Percentiles rank a stretch among this genome's conserved stretches.
Conservation (phyloP, 441 rosid genomes). For the Metrosideros polymorpha region DNA sequence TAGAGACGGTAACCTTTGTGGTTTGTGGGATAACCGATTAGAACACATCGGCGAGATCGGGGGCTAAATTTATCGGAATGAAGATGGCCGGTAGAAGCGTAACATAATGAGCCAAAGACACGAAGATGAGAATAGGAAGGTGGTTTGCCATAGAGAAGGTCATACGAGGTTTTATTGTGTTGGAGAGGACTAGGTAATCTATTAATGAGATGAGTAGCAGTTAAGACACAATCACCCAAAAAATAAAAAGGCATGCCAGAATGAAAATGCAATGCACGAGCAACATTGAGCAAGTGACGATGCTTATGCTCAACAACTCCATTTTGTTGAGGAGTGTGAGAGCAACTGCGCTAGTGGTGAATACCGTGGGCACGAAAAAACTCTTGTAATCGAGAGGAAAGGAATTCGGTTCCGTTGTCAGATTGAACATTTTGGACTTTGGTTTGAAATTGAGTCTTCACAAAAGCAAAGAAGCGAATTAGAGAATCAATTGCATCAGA, state of each 20-base stretch:
- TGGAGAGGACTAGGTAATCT: background rate
- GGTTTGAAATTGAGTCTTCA: background rate
- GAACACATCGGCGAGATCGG: background rate
- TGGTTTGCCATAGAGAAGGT: background rate
- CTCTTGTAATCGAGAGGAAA: background rate
- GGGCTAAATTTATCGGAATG: background rate
- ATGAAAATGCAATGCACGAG: background rate
- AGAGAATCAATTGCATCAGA: background rate
- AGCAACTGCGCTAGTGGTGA: background rate
- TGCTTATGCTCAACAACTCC: background rate
- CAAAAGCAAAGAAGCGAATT: background rate
- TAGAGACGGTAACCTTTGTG: background rate
- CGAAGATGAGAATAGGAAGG: background rate
- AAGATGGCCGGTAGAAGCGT: background rate
- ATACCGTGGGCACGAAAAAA: background rate
- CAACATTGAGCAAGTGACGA: background rate
- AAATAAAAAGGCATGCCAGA: background rate
- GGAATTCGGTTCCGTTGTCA: accelerated
- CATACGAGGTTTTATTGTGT: background rate
- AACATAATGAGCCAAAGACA: background rate
- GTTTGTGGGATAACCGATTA: background rate
- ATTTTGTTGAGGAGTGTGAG: background rate
- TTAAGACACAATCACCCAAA: background rate
- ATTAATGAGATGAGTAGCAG: background rate
- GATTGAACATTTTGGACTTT: background rate